phyloP scores from a whole-genome alignment of 768 basidiomycete genomes.

The Rhodocollybia butyracea region DNA sequence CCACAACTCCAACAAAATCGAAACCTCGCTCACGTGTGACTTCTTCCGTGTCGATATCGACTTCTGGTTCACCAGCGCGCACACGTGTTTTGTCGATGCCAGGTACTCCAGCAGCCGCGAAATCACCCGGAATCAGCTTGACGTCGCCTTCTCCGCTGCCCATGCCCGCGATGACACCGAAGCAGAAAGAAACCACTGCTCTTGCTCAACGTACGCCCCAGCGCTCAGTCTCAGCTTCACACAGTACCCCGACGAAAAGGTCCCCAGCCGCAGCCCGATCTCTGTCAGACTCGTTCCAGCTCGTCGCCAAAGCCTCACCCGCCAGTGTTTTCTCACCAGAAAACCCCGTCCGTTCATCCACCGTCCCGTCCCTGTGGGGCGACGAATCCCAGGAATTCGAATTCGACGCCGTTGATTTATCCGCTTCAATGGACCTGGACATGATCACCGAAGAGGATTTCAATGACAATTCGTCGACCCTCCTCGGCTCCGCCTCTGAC shows the following conservation, averaged over 20 bases:
- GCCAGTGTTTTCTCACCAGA: background rate
- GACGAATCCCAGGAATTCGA: conserved; percentile 58
- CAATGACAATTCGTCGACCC: conserved; percentile 35
- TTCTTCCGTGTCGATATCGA: background rate
- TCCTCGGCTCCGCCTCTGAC: background rate
- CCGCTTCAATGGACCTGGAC: conserved; percentile 48
- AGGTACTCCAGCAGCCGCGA: background rate
- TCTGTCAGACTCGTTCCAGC: background rate
- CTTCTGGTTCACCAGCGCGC: background rate
- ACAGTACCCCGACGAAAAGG: background rate
- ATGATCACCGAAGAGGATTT: conserved; percentile 52
- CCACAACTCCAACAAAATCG: background rate
- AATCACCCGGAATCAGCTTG: conserved; percentile 3
- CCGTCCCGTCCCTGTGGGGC: conserved; percentile 13
- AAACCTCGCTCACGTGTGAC: background rate
- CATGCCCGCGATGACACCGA: background rate
- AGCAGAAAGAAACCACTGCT: too few relatives aligned
- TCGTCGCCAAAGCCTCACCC: background rate
- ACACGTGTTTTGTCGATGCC: conserved; percentile 1
- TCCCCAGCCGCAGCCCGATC: background rate
- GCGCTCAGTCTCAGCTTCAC: background rate
- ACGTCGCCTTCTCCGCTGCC: conserved; percentile 6
- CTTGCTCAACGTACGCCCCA: background rate
- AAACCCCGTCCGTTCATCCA: background rate
- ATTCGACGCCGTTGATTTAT: conserved; percentile 43